Evolutionary conservation across 1,284 basidiomycete genomes (phyloP).

Genomic region (Cryptococcus depauperatus): DNA sequence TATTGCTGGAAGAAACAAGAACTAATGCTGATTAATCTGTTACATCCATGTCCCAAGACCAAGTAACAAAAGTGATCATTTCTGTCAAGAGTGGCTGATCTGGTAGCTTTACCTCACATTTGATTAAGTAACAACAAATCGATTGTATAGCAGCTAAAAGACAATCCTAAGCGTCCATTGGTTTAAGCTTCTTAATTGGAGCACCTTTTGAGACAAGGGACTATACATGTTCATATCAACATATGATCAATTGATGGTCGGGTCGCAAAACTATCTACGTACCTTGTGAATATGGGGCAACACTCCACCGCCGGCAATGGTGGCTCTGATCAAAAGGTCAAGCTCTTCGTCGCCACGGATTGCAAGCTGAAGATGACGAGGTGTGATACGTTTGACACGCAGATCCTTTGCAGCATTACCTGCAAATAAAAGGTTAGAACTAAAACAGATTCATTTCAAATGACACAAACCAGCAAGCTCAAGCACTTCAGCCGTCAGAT

Average conservation of each 20-base stretch:
- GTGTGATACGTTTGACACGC: slow-evolving; percentile 91
- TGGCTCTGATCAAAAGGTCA: slow-evolving; percentile 50
- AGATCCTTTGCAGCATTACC: slow-evolving; percentile 97
- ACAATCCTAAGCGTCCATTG: slow-evolving; percentile 9
- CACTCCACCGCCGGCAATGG: slow-evolving; percentile 73
- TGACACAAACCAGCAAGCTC: slow-evolving; percentile 44
- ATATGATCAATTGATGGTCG: not conserved
- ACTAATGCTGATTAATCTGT: too few relatives aligned
- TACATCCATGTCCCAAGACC: too few relatives aligned
- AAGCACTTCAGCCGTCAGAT: slow-evolving; percentile 47
- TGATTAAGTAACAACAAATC: not conserved
- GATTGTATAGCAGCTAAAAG: not conserved
- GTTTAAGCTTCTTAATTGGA: slow-evolving; percentile 17
- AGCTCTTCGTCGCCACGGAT: slow-evolving; percentile 84
- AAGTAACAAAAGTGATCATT: too few relatives aligned
- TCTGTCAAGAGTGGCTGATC: too few relatives aligned
- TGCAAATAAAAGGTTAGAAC: slow-evolving; percentile 35
- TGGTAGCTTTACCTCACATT: too few relatives aligned
- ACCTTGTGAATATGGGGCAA: slow-evolving; percentile 93
- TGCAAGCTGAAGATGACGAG: slow-evolving; percentile 58
- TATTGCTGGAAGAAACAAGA: too few relatives aligned
- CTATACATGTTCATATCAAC: slow-evolving; percentile 11
- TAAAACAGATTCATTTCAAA: not conserved
- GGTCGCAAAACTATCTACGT: too few relatives aligned
- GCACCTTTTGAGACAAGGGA: slow-evolving; percentile 27